Percentiles rank a stretch among this genome's conserved stretches.
Evolutionary conservation across 2,329 filamentous ascomycete genomes (phyloP).

Genomic region (Ophiocordyceps unilateralis): DNA sequence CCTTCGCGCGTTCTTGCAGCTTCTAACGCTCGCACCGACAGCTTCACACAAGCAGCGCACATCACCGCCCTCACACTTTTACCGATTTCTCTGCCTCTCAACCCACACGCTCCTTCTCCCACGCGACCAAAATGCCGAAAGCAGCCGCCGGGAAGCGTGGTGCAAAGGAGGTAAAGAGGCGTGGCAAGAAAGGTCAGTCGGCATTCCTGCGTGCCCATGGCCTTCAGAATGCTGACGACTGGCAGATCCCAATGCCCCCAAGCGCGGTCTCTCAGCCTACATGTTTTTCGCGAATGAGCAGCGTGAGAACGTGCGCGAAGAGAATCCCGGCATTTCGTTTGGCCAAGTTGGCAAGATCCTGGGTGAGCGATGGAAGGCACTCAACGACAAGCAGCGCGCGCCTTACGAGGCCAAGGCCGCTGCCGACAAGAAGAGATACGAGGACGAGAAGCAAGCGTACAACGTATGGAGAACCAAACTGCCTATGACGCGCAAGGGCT

Average conservation of each 20-base stretch:
- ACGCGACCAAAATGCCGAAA: conserved; percentile 38
- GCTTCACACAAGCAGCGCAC: not conserved
- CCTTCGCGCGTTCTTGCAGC: not conserved
- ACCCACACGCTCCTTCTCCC: conserved; percentile 2
- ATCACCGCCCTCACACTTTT: not conserved
- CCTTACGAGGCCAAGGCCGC: conserved; percentile 97
- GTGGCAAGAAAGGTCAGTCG: conserved; percentile 42
- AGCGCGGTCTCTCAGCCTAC: conserved; percentile 98
- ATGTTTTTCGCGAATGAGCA: conserved; percentile 99
- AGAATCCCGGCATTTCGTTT: conserved; percentile 96
- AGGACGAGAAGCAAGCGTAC: conserved; percentile 93
- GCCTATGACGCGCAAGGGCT: conserved; percentile 2
- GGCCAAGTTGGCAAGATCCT: conserved; percentile 98
- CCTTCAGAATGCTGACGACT: no score
- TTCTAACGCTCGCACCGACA: not conserved
- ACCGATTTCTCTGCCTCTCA: not conserved
- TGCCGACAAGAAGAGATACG: conserved; percentile 96
- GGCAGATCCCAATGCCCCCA: conserved; percentile 88
- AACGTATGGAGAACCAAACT: conserved; percentile 41
- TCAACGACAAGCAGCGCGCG: conserved; percentile 78
- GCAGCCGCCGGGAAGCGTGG: conserved; percentile 33
- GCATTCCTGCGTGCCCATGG: no score
- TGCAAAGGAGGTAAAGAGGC: conserved; percentile 38
- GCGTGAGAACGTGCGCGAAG: conserved; percentile 92
- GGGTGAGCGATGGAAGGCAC: conserved; percentile 95